Conservation (phyloP, 768 basidiomycete genomes). For the Tricholoma hemisulphureum region DNA sequence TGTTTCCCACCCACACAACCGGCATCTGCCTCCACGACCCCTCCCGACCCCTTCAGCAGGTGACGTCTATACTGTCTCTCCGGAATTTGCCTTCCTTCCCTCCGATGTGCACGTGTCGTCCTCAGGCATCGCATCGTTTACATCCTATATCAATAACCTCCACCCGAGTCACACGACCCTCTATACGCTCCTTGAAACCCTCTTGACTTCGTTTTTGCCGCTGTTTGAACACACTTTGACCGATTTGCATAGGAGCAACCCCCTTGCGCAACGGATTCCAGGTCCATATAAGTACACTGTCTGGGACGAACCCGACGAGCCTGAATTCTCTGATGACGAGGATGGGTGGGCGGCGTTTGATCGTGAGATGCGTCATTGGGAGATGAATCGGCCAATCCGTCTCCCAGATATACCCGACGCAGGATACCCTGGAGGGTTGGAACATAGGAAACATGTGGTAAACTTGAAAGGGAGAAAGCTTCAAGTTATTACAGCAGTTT, state of each 20-base stretch:
- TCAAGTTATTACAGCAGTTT: conserved; percentile 43
- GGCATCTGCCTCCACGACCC: conserved; percentile 18
- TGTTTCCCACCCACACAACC: conserved; percentile 27
- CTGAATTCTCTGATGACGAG: conserved; percentile 49
- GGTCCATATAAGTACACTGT: conserved; percentile 39
- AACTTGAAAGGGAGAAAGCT: conserved; percentile 36
- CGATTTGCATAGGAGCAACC: conserved; percentile 51
- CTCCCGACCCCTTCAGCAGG: conserved; percentile 28
- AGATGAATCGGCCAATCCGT: conserved; percentile 40
- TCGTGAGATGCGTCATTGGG: conserved; percentile 42
- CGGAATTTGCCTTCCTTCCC: conserved; percentile 42
- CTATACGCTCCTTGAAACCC: conserved; percentile 31
- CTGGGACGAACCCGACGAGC: conserved; percentile 50
- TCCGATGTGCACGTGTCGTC: conserved; percentile 39
- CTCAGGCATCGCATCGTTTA: conserved; percentile 29
- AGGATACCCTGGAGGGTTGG: conserved; percentile 48
- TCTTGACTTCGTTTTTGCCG: conserved; percentile 40
- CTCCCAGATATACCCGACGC: conserved; percentile 43
- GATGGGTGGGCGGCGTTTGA: conserved; percentile 46
- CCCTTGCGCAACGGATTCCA: conserved; percentile 40
- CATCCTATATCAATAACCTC: conserved; percentile 57
- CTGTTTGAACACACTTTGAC: conserved; percentile 53
- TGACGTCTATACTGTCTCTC: conserved; percentile 42
- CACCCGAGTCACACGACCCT: conserved; percentile 31
- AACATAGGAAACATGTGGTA: conserved; percentile 38